These are phyloP conservation scores for Xylaria palmicola DNA, from an alignment of 495 filamentous ascomycete species.

Conservation along the genomic window DNA sequence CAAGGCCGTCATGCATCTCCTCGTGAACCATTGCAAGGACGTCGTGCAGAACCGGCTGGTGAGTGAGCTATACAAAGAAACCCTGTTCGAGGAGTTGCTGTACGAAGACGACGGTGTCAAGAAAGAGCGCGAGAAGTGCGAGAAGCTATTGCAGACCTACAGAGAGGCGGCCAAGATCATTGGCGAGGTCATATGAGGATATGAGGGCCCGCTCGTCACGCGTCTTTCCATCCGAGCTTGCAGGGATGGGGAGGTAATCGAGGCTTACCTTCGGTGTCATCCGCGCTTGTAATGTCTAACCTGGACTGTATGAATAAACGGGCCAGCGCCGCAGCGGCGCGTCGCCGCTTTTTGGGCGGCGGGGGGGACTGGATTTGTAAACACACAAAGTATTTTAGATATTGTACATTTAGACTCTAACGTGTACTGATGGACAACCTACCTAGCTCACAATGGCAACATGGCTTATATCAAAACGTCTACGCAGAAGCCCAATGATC, in stretches of 20 bases:
- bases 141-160: constrained; percentile 90
- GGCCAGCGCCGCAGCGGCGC: background rate
- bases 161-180: constrained; percentile 97
- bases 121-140: constrained; percentile 96
- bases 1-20: constrained; percentile 97
- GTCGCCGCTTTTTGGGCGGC: background rate
- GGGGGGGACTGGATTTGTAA: background rate
- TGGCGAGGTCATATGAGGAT: constrained; percentile 84
- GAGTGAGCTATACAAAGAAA: constrained; percentile 91
- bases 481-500: background rate
- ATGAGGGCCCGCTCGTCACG: background rate
- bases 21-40: constrained; percentile 97
- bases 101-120: constrained; percentile 98
- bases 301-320: constrained; percentile 11
- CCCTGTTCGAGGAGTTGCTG: constrained; percentile 86
- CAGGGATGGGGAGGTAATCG: background rate
- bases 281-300: constrained; percentile 7
- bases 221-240: background rate
- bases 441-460: background rate
- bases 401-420: constrained; percentile 24
- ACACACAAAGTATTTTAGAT: constrained; percentile 19
- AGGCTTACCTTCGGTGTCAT: background rate
- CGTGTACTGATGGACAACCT: constrained; percentile 3
- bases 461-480: background rate
- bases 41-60: constrained; percentile 96